Percentiles rank a stretch among this genome's conserved stretches.
phyloP scores from a whole-genome alignment of 192 early-diverging fungal genomes.

The Fimicolochytrium jonesii region DNA sequence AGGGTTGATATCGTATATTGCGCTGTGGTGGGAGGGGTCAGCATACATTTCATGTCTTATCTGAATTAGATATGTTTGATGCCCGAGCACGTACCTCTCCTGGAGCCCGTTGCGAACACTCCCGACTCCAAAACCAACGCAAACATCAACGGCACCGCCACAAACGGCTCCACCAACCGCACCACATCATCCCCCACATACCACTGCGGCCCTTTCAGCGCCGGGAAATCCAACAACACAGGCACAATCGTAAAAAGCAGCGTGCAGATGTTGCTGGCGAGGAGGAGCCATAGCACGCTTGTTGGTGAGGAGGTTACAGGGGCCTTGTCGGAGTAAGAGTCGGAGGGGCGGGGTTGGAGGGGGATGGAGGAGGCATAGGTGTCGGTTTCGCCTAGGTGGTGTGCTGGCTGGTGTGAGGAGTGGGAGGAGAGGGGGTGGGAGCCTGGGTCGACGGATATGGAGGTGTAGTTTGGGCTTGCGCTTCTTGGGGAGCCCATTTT shows the following conservation, averaged over 20 bases:
- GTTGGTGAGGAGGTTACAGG: neutral
- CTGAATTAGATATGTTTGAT: too few species aligned
- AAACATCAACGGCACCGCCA: conserved; percentile 27
- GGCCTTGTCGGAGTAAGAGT: too few species aligned
- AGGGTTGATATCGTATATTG: conserved; percentile 8
- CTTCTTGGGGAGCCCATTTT: too few species aligned
- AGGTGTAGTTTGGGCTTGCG: too few species aligned
- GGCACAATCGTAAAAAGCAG: conserved; percentile 30
- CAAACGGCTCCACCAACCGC: conserved; percentile 29
- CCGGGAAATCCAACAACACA: conserved; percentile 22
- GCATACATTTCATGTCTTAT: too few species aligned
- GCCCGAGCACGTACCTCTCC: neutral
- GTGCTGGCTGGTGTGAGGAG: too few species aligned
- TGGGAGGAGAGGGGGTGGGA: too few species aligned
- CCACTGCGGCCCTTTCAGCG: conserved; percentile 6
- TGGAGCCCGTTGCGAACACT: neutral
- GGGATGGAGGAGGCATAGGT: too few species aligned
- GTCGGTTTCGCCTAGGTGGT: too few species aligned
- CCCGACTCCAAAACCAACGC: conserved; percentile 16
- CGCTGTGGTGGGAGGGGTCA: neutral
- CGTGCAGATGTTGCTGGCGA: neutral
- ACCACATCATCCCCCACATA: conserved; percentile 30
- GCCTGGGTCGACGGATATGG: too few species aligned
- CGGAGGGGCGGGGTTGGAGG: too few species aligned
- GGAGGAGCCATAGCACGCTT: conserved; percentile 4